Base-by-base conservation (phyloP, 352 stramenopile species). In the Pilasporangium apinafurcum region DNA sequence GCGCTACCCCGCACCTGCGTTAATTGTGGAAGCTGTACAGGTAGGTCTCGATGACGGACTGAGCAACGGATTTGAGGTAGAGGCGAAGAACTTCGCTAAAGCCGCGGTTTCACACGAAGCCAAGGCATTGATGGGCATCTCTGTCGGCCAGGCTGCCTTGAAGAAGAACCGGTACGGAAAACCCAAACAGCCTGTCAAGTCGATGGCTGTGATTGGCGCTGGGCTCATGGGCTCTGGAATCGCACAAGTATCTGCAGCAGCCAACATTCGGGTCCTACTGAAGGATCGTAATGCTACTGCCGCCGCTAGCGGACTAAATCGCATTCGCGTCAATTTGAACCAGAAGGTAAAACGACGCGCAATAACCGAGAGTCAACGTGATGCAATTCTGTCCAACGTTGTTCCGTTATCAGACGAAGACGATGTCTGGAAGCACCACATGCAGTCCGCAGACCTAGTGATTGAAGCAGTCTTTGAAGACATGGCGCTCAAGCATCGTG, bases 381-480 rank as follows among this genome's bases (percentile, higher is more conserved):
- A 97, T 49, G 65, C 78, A 7, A 80, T 95, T 25, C 92, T 88
- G 56, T 85, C 87, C 30, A 88, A 89, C 47, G 77, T 98, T 0
- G 75, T 95, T 32, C 77, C 86, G 49, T 59, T 99, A 20, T 95
- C 90, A 12, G 92, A 98, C 60, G 71, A 96, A 26, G 86, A 83
- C 52, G 72, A 85, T 25, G 57, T 88, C 14, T 95, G 78, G 85
- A 86, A 96, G 62, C 67, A 61, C 22, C 89, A 98, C 58, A 97
- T 98, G 51, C 65, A 53, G 29, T 65, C 78, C 21, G 88, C 88
- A 17, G 96, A 98, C 65, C 73, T 98, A 22, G 88, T 97, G 12
- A 98, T 99, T 60, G 96, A 99, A 65, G 96, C 96, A 14, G 95
- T 99, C 0, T 98, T 98, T 58, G 95, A 99, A 62, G 90, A 98